Conservation (phyloP, 2,329 filamentous ascomycete species). For the Hysterium pulicare region DNA sequence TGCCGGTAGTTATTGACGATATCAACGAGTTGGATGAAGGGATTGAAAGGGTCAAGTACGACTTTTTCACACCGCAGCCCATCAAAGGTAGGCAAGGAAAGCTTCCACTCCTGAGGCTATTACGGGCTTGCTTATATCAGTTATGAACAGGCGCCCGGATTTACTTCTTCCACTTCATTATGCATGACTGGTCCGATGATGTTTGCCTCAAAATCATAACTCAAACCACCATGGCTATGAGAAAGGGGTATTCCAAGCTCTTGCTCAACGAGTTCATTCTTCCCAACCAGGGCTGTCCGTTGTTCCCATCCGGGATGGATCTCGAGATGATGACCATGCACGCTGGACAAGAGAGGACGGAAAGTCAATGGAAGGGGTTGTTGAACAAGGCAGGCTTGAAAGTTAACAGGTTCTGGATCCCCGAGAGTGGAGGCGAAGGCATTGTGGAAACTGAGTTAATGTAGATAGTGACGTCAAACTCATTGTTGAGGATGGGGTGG, state of each 20-base stretch:
- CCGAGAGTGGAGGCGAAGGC: conserved; percentile 6
- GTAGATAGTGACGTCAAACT: too few relatives aligned
- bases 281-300: conserved; percentile 23
- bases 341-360: conserved; percentile 30
- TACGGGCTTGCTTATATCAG: neutral
- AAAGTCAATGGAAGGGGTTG: conserved; percentile 30
- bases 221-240: conserved; percentile 33
- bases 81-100: conserved; percentile 14
- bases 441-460: conserved; percentile 2
- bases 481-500: too few relatives aligned
- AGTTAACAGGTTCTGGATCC: conserved; percentile 6
- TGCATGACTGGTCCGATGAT: conserved; percentile 38
- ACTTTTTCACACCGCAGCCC: conserved; percentile 30
- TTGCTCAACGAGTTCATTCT: conserved; percentile 38
- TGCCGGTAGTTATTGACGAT: conserved; percentile 16
- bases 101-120: neutral
- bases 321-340: conserved; percentile 40
- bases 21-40: conserved; percentile 8
- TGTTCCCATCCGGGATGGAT: conserved; percentile 31
- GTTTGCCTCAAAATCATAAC: conserved; percentile 30
- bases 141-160: conserved; percentile 21
- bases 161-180: conserved; percentile 38
- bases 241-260: conserved; percentile 26
- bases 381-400: conserved; percentile 10
- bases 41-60: conserved; percentile 21